These are phyloP conservation scores for Paramecium bursaria DNA, from an alignment of 73 alveolate genomes.

Conservation along the genomic window DNA sequence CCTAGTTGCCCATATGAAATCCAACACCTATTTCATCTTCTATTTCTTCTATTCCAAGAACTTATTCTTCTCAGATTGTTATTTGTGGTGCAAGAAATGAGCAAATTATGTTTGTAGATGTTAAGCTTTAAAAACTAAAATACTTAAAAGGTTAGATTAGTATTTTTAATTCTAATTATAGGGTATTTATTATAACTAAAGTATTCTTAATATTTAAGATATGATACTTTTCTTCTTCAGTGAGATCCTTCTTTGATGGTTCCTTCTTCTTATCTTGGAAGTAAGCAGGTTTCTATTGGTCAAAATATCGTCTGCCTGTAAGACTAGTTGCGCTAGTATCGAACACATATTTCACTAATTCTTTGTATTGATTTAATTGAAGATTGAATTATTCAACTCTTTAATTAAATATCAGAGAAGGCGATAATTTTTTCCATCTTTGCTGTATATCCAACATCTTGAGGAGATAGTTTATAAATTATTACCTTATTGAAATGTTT, in stretches of 20 bases:
- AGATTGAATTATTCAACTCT: constrained; percentile 15
- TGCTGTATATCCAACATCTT: constrained; percentile 17
- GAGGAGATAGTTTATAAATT: neutral
- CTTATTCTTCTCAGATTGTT: neutral
- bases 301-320: constrained; percentile 48
- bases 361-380: constrained; percentile 18
- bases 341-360: constrained; percentile 37
- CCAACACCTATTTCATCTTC: neutral
- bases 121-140: constrained; percentile 17
- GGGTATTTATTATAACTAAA: constrained; percentile 29
- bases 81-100: neutral
- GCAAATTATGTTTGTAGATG: neutral
- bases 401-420: neutral
- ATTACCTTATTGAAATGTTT: neutral
- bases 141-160: constrained; percentile 27
- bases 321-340: constrained; percentile 31
- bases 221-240: constrained; percentile 25
- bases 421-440: constrained; percentile 22
- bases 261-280: constrained; percentile 46
- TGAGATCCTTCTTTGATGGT: constrained; percentile 1
- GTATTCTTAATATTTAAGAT: neutral
- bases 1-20: neutral
- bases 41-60: too few species aligned
- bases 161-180: constrained; percentile 19
- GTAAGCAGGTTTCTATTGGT: constrained; percentile 46